These are phyloP conservation scores for Insectozyma bohioensis DNA, from an alignment of 1,139 yeast species.

Conservation along the genomic window DNA sequence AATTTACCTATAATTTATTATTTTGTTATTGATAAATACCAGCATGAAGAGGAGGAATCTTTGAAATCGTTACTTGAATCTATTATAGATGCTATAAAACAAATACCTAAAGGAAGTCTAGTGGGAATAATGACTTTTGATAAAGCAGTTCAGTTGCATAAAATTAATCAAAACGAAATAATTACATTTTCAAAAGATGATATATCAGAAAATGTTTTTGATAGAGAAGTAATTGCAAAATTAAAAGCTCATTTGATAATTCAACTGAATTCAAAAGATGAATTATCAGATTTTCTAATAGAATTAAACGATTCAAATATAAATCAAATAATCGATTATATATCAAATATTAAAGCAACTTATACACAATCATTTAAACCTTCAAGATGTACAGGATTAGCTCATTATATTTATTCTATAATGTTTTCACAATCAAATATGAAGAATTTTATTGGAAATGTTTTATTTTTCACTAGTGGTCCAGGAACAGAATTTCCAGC, in stretches of 20 bases:
- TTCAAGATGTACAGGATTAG: constrained; percentile 32
- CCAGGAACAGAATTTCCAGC: constrained; percentile 41
- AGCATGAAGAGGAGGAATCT: constrained; percentile 24
- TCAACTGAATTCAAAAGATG: no score
- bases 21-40: constrained; percentile 32
- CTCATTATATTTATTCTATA: constrained; percentile 24
- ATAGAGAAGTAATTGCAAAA: no score
- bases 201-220: neutral
- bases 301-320: neutral
- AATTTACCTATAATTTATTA: constrained; percentile 17
- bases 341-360: constrained; percentile 23
- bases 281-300: no score
- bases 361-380: constrained; percentile 30
- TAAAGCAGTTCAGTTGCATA: constrained; percentile 27
- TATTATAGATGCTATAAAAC: constrained; percentile 19
- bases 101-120: constrained; percentile 21
- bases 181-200: constrained; percentile 7
- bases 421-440: constrained; percentile 21
- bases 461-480: constrained; percentile 32
- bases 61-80: constrained; percentile 13
- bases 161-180: constrained; percentile 5
- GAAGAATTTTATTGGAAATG: constrained; percentile 24
- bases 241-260: no score
- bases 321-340: constrained; percentile 12
- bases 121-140: constrained; percentile 32